phyloP scores from a whole-genome alignment of 2,329 filamentous ascomycete species.

The Helminthosporium solani region DNA sequence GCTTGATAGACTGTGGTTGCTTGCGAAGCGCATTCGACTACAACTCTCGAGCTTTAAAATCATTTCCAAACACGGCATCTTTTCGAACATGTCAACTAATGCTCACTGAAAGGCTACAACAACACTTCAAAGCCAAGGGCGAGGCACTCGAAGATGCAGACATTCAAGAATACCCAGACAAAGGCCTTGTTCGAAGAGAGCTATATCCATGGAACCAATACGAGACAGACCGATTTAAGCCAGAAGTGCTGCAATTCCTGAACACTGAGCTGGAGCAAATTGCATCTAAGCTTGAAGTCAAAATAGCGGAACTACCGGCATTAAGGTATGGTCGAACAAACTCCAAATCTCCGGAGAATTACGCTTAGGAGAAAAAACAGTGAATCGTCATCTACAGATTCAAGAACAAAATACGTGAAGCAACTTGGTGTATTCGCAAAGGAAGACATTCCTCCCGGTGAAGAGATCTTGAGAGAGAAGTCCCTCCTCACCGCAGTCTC shows the following conservation, averaged over 20 bases:
- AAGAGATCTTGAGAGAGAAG: conserved; percentile 76
- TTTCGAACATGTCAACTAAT: conserved; percentile 56
- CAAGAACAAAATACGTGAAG: conserved; percentile 58
- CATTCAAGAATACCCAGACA: conserved; percentile 63
- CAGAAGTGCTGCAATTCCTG: conserved; percentile 62
- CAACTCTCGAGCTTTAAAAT: conserved; percentile 60
- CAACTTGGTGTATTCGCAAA: conserved; percentile 91
- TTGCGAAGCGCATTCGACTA: conserved; percentile 68
- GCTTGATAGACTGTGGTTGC: conserved; percentile 63
- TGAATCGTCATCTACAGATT: conserved; percentile 46
- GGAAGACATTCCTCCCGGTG: conserved; percentile 73
- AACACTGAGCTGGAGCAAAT: conserved; percentile 69
- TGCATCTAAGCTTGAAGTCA: conserved; percentile 80
- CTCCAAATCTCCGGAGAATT: not conserved
- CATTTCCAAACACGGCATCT: conserved; percentile 57
- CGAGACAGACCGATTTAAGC: conserved; percentile 59
- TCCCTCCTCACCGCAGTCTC: conserved; percentile 88
- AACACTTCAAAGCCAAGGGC: conserved; percentile 24
- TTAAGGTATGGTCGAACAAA: conserved; percentile 43
- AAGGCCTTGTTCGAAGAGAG: conserved; percentile 66
- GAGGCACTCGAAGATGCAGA: conserved; percentile 46
- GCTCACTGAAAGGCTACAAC: conserved; percentile 43
- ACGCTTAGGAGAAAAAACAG: conserved; percentile 1
- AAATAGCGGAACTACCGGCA: conserved; percentile 72
- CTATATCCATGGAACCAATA: conserved; percentile 64